phyloP scores from a whole-genome alignment of 139 green algal species.

The Chlamydomonas schloesseri region DNA sequence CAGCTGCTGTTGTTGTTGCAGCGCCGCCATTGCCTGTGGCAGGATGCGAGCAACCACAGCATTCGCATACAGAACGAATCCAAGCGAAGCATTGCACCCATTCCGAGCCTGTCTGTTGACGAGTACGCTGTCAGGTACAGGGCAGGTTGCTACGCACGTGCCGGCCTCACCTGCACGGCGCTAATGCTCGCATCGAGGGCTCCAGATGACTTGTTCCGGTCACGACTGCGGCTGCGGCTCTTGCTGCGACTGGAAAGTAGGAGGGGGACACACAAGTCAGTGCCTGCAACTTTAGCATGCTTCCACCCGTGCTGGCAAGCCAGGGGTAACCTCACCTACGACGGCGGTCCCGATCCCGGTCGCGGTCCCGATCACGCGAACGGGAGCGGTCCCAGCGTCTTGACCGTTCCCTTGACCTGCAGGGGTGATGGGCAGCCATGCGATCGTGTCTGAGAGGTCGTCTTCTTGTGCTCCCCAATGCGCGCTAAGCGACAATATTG shows the following conservation, averaged over 20 bases:
- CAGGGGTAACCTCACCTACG: conserved; percentile 1
- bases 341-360: neutral
- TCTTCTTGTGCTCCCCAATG: too few species aligned
- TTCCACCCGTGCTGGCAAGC: neutral
- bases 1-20: conserved; percentile 52
- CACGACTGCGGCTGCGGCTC: conserved; percentile 38
- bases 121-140: neutral
- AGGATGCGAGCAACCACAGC: too few species aligned
- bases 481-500: too few species aligned
- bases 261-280: neutral
- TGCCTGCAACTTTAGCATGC: too few species aligned
- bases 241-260: conserved; percentile 9
- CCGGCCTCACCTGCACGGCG: conserved; percentile 27
- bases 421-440: too few species aligned
- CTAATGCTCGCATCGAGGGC: conserved; percentile 35
- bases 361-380: neutral
- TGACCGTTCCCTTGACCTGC: conserved; percentile 27
- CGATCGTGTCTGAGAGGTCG: neutral
- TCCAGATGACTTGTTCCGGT: conserved; percentile 6
- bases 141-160: too few species aligned
- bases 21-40: conserved; percentile 40
- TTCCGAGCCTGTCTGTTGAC: too few species aligned
- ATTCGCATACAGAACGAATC: too few species aligned
- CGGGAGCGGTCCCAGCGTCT: conserved; percentile 33
- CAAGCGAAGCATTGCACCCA: too few species aligned